Conservation (phyloP, 371 early-diverging fungal species). For the Phascolomyces articulosus region DNA sequence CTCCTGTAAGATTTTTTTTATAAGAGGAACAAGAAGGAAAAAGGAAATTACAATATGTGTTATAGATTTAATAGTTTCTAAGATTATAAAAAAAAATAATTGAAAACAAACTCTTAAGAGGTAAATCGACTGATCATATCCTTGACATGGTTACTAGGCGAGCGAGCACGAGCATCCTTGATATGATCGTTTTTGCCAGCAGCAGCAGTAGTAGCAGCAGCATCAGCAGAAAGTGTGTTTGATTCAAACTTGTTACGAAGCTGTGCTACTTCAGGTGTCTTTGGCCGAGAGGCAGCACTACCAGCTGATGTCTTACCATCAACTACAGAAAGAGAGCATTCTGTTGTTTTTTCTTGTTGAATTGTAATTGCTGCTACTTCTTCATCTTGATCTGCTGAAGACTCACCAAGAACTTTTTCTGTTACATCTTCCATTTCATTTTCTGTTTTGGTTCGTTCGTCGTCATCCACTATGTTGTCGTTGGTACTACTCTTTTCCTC, state of each 20-base stretch:
- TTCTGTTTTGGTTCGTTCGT: not conserved
- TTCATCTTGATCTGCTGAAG: slow-evolving; percentile 18
- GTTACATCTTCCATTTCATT: slow-evolving; percentile 5
- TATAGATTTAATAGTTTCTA: no score
- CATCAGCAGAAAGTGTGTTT: slow-evolving; percentile 17
- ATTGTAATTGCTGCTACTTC: slow-evolving; percentile 33
- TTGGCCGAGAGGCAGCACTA: slow-evolving; percentile 13
- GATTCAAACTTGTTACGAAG: slow-evolving; percentile 35
- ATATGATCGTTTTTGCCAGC: slow-evolving; percentile 26
- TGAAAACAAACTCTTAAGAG: slow-evolving; percentile 7
- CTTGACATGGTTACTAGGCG: slow-evolving; percentile 38
- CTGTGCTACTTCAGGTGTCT: slow-evolving; percentile 35
- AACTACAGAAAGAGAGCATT: not conserved
- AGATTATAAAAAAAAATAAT: not conserved
- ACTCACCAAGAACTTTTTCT: slow-evolving; percentile 10
- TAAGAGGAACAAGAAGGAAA: not conserved
- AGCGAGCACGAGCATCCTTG: slow-evolving; percentile 35
- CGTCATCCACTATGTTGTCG: not conserved
- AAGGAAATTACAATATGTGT: not conserved
- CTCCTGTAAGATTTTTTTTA: no score
- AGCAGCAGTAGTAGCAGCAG: not conserved
- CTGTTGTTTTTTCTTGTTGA: slow-evolving; percentile 3
- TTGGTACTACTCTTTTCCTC: not conserved
- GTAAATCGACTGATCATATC: slow-evolving; percentile 46
- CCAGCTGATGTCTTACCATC: slow-evolving; percentile 7